Conservation (phyloP, 805 yeast species). For the Priceomyces haplophilus region DNA sequence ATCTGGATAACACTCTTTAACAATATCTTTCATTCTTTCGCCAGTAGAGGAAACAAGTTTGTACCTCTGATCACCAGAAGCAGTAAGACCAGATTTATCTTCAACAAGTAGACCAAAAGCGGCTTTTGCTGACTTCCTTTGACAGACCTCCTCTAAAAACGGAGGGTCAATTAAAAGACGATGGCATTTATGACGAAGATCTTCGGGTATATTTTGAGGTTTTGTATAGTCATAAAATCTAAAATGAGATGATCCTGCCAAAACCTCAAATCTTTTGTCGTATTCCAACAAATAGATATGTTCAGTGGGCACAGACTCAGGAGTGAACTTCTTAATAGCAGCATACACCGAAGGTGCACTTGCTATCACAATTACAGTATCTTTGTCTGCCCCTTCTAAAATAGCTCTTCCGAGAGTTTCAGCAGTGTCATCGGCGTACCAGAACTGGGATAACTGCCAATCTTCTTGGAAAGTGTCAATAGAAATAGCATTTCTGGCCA, state of each 20-base stretch:
- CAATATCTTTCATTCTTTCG: slow-evolving; percentile 74
- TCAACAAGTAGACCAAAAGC: slow-evolving; percentile 56
- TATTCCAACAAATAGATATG: slow-evolving; percentile 74
- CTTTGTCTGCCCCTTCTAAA: slow-evolving; percentile 69
- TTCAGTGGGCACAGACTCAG: slow-evolving; percentile 54
- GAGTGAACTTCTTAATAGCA: slow-evolving; percentile 59
- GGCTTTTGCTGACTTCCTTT: slow-evolving; percentile 52
- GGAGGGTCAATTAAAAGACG: slow-evolving; percentile 85
- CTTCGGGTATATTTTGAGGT: slow-evolving; percentile 60
- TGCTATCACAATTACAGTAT: slow-evolving; percentile 70
- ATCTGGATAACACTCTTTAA: slow-evolving; percentile 61
- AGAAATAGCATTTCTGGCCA: slow-evolving; percentile 36
- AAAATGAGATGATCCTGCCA: slow-evolving; percentile 68
- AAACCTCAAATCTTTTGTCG: slow-evolving; percentile 70
- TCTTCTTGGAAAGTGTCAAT: slow-evolving; percentile 84
- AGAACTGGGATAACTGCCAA: slow-evolving; percentile 93
- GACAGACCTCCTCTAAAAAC: slow-evolving; percentile 78
- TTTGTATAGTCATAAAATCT: slow-evolving; percentile 70
- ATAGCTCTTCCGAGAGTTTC: slow-evolving; percentile 63
- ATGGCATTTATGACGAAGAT: slow-evolving; percentile 60
- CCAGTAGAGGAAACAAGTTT: slow-evolving; percentile 80
- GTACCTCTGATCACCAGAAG: slow-evolving; percentile 39
- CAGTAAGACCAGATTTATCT: slow-evolving; percentile 38
- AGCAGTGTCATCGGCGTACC: slow-evolving; percentile 81
- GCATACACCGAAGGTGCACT: slow-evolving; percentile 94